Evolutionary conservation across 179 eudicot genomes (phyloP), one percentile per base, ranked within the genome.

Genomic region (Silene coronaria): DNA sequence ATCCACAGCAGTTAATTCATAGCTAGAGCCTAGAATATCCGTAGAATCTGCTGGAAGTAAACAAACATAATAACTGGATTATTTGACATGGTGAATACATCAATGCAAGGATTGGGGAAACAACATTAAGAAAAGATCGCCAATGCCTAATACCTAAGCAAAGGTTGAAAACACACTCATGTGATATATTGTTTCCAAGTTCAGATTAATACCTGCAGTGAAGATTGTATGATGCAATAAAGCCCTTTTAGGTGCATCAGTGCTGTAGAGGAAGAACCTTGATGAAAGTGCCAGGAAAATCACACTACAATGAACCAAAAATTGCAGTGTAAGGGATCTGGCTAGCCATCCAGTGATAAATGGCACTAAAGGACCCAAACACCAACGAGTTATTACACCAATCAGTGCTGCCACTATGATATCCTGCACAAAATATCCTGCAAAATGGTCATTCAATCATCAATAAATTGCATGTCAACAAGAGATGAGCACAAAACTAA

Each of bases 361-460:
- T 42, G 99, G 99, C 77, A 93, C 69, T 77, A 93, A 77, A 76
- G 99, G 99, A 59, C 99, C 97, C 81, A 91, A 78, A 79, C 92
- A 88, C 91, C 89, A 91, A 73, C 99, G 91, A 81, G 92, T 88
- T 72, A 89, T 83, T 62, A 88, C 75, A 77, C 99, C 97, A 86
- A 87, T 77, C 70, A 85, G 48, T 70, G 90, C 91, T 64, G 97
- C 98, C 77, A 93, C 87, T 70, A 89, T 61, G 34, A 86, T 80
- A 78, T 96, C 99, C 62, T 91, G 96, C 68, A 93, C 58, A 79
- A 87, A 96, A 78, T 77, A 93, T 27, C 98, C 99, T 96, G 93
- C 81, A 82, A 86, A 80, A 59, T 72, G 45, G 65, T 63, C 76
- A 32, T 34, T 26, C 51, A 11, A 19, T 55, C 9, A 55, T 53